Evolutionary conservation across 768 basidiomycete species (phyloP).

Genomic region (Antrodiella citrinella): DNA sequence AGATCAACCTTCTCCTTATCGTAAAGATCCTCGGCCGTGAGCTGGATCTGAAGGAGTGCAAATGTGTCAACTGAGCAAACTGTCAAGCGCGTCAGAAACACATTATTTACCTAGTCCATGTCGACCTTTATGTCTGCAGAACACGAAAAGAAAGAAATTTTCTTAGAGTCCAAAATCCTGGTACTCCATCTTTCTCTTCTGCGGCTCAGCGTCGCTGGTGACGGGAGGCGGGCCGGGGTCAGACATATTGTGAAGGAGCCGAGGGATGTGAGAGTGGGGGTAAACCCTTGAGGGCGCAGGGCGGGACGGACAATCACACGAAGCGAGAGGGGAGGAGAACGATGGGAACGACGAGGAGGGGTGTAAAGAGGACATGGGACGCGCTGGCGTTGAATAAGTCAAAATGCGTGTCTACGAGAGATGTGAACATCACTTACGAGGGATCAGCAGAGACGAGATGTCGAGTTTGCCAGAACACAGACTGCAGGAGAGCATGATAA

Average conservation of each 20-base stretch:
- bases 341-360: no score
- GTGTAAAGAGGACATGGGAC: no score
- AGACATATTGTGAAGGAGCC: constrained; percentile 21
- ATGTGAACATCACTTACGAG: no score
- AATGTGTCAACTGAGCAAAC: not conserved
- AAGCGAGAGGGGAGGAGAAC: constrained; percentile 10
- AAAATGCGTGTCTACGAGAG: no score
- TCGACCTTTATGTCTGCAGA: constrained; percentile 76
- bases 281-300: constrained; percentile 8
- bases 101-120: constrained; percentile 54
- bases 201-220: constrained; percentile 18
- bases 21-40: constrained; percentile 89
- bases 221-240: constrained; percentile 35
- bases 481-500: no score
- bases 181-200: constrained; percentile 73
- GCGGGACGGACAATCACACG: constrained; percentile 8
- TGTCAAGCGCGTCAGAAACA: not conserved
- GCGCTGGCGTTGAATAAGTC: no score
- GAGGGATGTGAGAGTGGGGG: constrained; percentile 16
- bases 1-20: constrained; percentile 99
- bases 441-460: no score
- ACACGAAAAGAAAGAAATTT: constrained; percentile 1
- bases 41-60: constrained; percentile 49
- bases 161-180: constrained; percentile 78
- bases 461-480: no score